These are phyloP conservation scores for Lachancea dasiensis DNA, from an alignment of 805 yeast species.

Conservation along the genomic window DNA sequence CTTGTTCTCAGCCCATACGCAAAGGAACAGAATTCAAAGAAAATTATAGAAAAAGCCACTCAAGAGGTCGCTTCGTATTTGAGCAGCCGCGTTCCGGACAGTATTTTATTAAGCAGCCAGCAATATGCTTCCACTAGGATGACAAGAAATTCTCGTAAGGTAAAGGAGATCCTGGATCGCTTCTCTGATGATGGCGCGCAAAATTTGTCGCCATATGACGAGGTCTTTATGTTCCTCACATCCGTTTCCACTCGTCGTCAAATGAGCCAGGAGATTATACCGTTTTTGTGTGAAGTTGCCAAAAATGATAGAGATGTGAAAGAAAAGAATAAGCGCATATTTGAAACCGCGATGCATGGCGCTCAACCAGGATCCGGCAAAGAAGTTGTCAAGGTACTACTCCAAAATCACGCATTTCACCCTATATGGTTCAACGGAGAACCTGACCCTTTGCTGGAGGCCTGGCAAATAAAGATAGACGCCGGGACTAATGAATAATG, in stretches of 20 bases:
- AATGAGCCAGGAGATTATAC: slow-evolving; percentile 19
- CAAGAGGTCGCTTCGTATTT: slow-evolving; percentile 1
- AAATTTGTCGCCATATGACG: neutral
- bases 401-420: slow-evolving; percentile 18
- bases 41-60: neutral
- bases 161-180: slow-evolving; percentile 21
- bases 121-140: slow-evolving; percentile 14
- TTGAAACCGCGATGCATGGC: slow-evolving; percentile 11
- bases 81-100: slow-evolving; percentile 4
- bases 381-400: slow-evolving; percentile 20
- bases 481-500: neutral
- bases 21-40: neutral
- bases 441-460: slow-evolving; percentile 18
- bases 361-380: slow-evolving; percentile 14
- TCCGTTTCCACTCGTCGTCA: slow-evolving; percentile 9
- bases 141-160: slow-evolving; percentile 26
- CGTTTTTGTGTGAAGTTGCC: slow-evolving; percentile 25
- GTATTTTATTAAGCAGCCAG: slow-evolving; percentile 1
- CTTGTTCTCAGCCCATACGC: neutral
- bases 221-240: neutral
- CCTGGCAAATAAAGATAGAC: slow-evolving; percentile 14
- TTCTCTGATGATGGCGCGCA: slow-evolving; percentile 16
- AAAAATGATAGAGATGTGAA: slow-evolving; percentile 17
- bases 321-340: slow-evolving; percentile 16
- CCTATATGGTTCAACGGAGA: slow-evolving; percentile 23